Base-by-base conservation (phyloP, 116 monocot species). In the Thalassia testudinum region DNA sequence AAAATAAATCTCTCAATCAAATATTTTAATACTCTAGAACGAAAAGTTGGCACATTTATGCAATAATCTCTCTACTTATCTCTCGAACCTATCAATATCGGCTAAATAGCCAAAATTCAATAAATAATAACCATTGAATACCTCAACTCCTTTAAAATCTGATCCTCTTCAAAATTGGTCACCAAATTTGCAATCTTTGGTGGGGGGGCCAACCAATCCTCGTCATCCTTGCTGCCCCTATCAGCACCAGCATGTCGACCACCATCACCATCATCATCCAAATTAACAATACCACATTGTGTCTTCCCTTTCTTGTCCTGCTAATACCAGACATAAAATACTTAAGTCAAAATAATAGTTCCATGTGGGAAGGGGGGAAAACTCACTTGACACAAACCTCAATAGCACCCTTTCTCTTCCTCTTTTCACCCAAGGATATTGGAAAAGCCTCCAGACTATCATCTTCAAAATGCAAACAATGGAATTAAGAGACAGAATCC, bases 201-300 rank as follows among this genome's bases (percentile, higher is more conserved):
- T 1, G 85, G 91, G 17, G 84, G 78, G 49, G 68, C 62, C 72
- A 90, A 45, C 91, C 91, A 91, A 61, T 91, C 74, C 42, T 81
- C 90, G 12, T 85, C 81, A 2, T 72, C 60, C 21, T 58, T 71
- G 1, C 44, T 52, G 19, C n/a, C n/a, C n/a, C n/a, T n/a, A n/a
- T n/a, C n/a, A n/a, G n/a, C n/a, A n/a, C n/a, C n/a, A n/a, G n/a
- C n/a, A n/a, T n/a, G n/a, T n/a, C n/a, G n/a, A n/a, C n/a, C n/a
- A n/a, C 30, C 49, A 25, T 49, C 45, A 15, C 27, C 45, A 0
- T 66, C 60, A 10, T 61, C 69, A 23, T 60, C 70, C 11, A 58
- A 54, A 13, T 72, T 59, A 38, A 60, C 63, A 50, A 69, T 57
- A 38, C 50, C 54, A 2, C 18, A 15, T 53, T 61, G 44, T 24